Percentiles rank a stretch among this genome's conserved stretches.
Conservation (phyloP, 2,329 filamentous ascomycete species). For the Cytospora piceae region DNA sequence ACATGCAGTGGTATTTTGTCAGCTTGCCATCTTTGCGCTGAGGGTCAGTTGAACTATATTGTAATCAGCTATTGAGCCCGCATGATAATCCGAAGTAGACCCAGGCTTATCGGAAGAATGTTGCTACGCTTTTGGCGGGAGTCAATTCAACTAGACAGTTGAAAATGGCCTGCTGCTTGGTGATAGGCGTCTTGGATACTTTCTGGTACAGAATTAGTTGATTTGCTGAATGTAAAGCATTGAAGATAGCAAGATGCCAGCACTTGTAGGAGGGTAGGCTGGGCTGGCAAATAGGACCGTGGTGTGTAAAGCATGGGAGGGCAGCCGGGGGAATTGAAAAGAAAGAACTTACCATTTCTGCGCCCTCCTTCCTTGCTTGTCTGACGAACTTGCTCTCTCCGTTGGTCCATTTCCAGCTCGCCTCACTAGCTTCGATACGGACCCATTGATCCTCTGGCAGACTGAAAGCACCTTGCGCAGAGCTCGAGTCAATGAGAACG, state of each 20-base stretch:
- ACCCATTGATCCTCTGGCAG: neutral
- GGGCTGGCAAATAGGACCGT: neutral
- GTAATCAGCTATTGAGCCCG: neutral
- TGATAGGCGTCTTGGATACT: too few relatives aligned
- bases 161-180: too few relatives aligned
- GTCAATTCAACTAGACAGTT: too few relatives aligned
- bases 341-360: neutral
- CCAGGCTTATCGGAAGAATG: too few relatives aligned
- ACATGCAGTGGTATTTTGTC: neutral
- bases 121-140: too few relatives aligned
- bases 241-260: neutral
- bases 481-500: neutral
- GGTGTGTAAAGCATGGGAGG: neutral
- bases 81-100: too few relatives aligned
- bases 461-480: neutral
- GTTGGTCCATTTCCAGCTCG: conserved; percentile 2
- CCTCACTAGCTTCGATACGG: neutral
- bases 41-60: neutral
- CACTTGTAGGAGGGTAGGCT: neutral
- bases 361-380: neutral
- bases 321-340: neutral
- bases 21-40: neutral
- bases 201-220: too few relatives aligned
- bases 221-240: too few relatives aligned
- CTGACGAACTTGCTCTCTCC: conserved; percentile 3